Evolutionary conservation across 2,329 filamentous ascomycete species (phyloP).

Genomic region (Colletotrichum lindemuthianum): DNA sequence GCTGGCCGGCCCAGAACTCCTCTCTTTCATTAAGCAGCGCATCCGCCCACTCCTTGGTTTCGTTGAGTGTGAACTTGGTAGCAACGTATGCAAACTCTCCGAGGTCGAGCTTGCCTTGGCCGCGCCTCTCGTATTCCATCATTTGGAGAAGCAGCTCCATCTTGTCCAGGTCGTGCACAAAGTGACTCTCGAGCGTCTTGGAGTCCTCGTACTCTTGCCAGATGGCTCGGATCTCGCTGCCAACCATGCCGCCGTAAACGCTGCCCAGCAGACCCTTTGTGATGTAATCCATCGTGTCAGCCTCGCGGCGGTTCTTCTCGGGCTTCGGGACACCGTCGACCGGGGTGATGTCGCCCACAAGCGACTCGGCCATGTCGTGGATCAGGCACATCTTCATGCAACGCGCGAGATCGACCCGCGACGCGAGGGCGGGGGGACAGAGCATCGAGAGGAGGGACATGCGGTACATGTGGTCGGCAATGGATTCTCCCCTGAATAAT

Average conservation of each 20-base stretch:
- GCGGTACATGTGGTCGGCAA: slow-evolving; percentile 99
- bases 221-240: slow-evolving; percentile 76
- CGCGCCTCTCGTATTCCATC: slow-evolving; percentile 89
- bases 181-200: slow-evolving; percentile 83
- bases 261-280: slow-evolving; percentile 76
- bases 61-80: slow-evolving; percentile 75
- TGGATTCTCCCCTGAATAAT: slow-evolving; percentile 79
- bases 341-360: slow-evolving; percentile 97
- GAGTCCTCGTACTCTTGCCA: slow-evolving; percentile 98
- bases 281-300: slow-evolving; percentile 92
- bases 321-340: slow-evolving; percentile 85
- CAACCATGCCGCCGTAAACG: slow-evolving; percentile 76
- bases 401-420: slow-evolving; percentile 77
- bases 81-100: slow-evolving; percentile 89
- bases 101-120: slow-evolving; percentile 75
- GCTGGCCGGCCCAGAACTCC: slow-evolving; percentile 72
- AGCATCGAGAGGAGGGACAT: slow-evolving; percentile 98
- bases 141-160: slow-evolving; percentile 95
- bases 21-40: slow-evolving; percentile 81
- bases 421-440: slow-evolving; percentile 78
- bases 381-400: slow-evolving; percentile 97
- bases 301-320: slow-evolving; percentile 90
- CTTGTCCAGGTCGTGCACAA: slow-evolving; percentile 98
- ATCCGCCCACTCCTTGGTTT: slow-evolving; percentile 82
- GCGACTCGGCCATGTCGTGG: slow-evolving; percentile 95